Evolutionary conservation across 1,139 yeast genomes (phyloP), one percentile per base, ranked within the genome.

Genomic region (Taphrina wiesneri): DNA sequence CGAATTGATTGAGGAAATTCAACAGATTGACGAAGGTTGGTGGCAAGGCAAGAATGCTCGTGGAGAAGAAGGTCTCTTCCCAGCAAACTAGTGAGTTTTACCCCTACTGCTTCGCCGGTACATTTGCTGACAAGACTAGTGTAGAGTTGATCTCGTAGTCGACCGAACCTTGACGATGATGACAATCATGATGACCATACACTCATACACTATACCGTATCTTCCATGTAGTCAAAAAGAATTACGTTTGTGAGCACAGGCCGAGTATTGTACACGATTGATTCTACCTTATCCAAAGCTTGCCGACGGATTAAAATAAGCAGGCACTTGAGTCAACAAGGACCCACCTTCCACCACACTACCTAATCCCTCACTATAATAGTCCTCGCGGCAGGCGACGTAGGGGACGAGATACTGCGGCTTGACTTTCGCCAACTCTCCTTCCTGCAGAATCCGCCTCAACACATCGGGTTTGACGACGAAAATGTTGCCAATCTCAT

Each of bases 1-100:
- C 61, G 98, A 90, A 71, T 73, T 81, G 69, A 90, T 93, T 71
- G 79, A 85, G 23, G 89, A 90, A 69, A 88, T 93, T 70, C 96
- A 90, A 71, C 88, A 90, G 76, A 88, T 89, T 17, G 97, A 91
- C 72, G 96, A 90, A 62, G 97, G 90, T 74, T 93, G 99, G 99
- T 93, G 98, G 98, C 81, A 87, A 67, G 99, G 99, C 59, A 86
- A 86, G 72, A 54, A 56, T 34, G 78, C 85, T 68, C 77, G 85
- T 49, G 97, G 96, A 52, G 88, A 85, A 71, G 81, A 83, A 70
- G 96, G 96, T 67, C 81, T 93, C 67, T 91, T 93, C 86, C 99
- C 99, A n/a, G 30, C 59, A 25, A 54, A 54, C 17, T 54, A 54
- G 56, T 52, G 30, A 52, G 56, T 25, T 28, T 7, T 11, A 45